Evolutionary conservation across 2,329 filamentous ascomycete genomes (phyloP).

Genomic region (Diaporthe humulicola): DNA sequence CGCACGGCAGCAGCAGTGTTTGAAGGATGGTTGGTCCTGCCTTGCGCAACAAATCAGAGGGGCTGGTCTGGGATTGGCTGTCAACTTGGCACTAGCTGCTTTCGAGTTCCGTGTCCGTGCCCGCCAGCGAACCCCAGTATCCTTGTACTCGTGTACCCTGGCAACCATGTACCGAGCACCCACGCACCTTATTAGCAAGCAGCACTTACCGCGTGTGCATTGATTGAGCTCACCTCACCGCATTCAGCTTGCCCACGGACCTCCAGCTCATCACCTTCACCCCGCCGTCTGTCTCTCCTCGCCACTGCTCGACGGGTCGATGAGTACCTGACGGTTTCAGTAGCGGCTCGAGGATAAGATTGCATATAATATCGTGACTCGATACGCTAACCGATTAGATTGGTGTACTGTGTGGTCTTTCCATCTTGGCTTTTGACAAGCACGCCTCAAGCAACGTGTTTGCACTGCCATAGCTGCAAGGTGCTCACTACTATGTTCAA

Average conservation of each 20-base stretch:
- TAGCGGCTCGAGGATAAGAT: background rate
- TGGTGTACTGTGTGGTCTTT: background rate
- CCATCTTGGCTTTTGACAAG: background rate
- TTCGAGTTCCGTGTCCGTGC: constrained; percentile 23
- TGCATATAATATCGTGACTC: background rate
- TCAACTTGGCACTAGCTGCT: constrained; percentile 18
- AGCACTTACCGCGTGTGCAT: background rate
- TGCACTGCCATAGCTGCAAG: background rate
- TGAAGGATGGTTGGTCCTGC: constrained; percentile 28
- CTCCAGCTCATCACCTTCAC: background rate
- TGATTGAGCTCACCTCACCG: constrained; percentile 6
- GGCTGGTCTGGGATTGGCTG: constrained; percentile 31
- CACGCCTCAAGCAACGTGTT: background rate
- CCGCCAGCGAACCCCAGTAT: background rate
- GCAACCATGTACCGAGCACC: background rate
- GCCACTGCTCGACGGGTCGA: background rate
- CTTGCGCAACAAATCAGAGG: constrained; percentile 29
- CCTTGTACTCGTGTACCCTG: background rate
- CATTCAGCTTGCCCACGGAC: constrained; percentile 25
- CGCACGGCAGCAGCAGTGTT: constrained; percentile 29
- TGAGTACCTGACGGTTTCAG: constrained; percentile 11
- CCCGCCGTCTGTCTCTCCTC: background rate
- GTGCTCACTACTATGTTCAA: background rate
- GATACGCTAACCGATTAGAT: no score
- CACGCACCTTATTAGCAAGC: background rate